phyloP scores from a whole-genome alignment of 106 monocot species.

The Allium cepa region DNA sequence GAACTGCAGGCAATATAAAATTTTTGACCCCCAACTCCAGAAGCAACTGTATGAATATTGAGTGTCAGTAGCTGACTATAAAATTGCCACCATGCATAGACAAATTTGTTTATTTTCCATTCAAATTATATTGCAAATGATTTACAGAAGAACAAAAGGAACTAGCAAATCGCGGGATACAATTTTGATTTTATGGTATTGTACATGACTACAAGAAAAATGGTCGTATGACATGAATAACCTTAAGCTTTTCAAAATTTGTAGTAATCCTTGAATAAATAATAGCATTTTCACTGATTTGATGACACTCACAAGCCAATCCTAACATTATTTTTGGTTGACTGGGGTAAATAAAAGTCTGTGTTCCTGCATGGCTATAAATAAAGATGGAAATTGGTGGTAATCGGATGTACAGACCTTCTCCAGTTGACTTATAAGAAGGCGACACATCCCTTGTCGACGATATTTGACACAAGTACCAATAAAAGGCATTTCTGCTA shows the following conservation, averaged over 20 bases:
- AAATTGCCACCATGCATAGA: too few species aligned
- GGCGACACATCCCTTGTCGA: slow-evolving; percentile 67
- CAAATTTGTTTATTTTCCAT: background rate
- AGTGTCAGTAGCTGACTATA: too few species aligned
- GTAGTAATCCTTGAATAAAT: background rate
- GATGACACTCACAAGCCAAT: too few species aligned
- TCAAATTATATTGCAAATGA: background rate
- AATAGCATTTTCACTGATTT: too few species aligned
- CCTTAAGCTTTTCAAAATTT: background rate
- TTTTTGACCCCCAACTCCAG: too few species aligned
- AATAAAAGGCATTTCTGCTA: slow-evolving; percentile 80
- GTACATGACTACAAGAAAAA: background rate
- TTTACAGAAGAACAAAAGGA: background rate
- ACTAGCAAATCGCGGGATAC: background rate
- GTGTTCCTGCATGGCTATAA: background rate
- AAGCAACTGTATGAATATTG: too few species aligned
- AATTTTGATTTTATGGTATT: background rate
- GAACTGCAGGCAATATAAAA: too few species aligned
- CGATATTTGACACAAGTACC: slow-evolving; percentile 49
- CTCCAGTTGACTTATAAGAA: slow-evolving; percentile 59
- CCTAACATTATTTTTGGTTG: too few species aligned
- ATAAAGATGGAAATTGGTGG: background rate
- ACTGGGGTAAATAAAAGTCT: background rate
- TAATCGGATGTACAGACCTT: slow-evolving; percentile 35
- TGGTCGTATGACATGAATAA: background rate